Conservation (phyloP, 1,284 basidiomycete genomes). For the Ceratorhiza oryzae-sativae region DNA sequence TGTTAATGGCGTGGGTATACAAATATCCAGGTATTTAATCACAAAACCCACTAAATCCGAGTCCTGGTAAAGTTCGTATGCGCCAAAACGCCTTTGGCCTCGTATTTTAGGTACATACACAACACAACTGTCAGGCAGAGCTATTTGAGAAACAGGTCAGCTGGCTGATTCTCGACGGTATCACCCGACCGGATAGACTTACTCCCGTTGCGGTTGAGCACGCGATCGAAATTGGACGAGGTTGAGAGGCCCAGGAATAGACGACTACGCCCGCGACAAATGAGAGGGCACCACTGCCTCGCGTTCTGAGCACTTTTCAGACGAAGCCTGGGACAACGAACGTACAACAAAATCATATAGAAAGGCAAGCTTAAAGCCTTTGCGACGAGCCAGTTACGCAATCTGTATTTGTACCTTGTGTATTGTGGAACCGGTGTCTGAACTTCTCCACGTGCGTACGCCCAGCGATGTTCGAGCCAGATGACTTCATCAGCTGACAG, state of each 20-base stretch:
- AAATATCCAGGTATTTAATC: not conserved
- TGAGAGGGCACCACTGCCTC: constrained; percentile 3
- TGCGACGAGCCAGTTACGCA: constrained; percentile 23
- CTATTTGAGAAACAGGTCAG: not conserved
- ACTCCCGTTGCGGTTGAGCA: constrained; percentile 13
- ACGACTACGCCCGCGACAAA: constrained; percentile 10
- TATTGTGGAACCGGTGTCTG: not conserved
- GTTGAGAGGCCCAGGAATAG: constrained; percentile 10
- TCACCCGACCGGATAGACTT: not conserved
- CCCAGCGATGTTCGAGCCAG: constrained; percentile 27
- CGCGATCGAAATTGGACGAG: not conserved
- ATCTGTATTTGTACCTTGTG: not conserved
- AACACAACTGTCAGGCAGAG: constrained; percentile 12
- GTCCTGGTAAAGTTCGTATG: constrained; percentile 22
- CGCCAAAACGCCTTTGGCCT: constrained; percentile 20
- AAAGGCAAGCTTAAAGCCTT: constrained; percentile 20
- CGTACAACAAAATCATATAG: constrained; percentile 32
- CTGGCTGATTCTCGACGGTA: not conserved
- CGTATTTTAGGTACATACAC: constrained; percentile 28
- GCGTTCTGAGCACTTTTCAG: not conserved
- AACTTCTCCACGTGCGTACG: constrained; percentile 16
- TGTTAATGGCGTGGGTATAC: constrained; percentile 1
- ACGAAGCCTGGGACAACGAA: not conserved
- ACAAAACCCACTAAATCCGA: not conserved
- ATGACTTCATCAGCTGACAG: constrained; percentile 15